phyloP scores from a whole-genome alignment of 2,329 filamentous ascomycete species.

The Talaromyces sp. region DNA sequence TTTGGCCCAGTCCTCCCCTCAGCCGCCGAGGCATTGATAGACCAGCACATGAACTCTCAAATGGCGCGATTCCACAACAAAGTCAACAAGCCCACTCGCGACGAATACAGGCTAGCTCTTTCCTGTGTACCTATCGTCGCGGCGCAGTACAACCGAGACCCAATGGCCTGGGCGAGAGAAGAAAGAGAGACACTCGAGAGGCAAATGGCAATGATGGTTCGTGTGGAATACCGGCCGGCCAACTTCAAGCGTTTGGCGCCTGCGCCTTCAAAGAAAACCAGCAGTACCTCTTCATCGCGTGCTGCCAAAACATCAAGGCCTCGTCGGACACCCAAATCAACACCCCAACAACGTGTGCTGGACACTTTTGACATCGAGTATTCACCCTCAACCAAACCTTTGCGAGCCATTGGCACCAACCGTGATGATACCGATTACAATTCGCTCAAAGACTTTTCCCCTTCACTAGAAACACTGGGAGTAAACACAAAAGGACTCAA shows the following conservation, averaged over 20 bases:
- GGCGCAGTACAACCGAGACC: slow-evolving; percentile 43
- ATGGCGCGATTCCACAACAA: slow-evolving; percentile 42
- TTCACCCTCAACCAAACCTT: slow-evolving; percentile 40
- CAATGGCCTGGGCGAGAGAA: slow-evolving; percentile 41
- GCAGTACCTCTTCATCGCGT: slow-evolving; percentile 26
- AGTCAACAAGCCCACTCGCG: slow-evolving; percentile 41
- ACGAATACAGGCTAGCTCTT: slow-evolving; percentile 43
- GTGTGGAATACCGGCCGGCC: slow-evolving; percentile 27
- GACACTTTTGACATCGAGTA: slow-evolving; percentile 37
- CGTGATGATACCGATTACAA: slow-evolving; percentile 80
- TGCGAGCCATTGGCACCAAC: slow-evolving; percentile 53
- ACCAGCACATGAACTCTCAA: slow-evolving; percentile 42
- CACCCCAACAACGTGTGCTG: slow-evolving; percentile 38
- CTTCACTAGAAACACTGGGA: slow-evolving; percentile 63
- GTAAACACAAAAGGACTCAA: slow-evolving; percentile 67
- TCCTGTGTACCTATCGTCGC: slow-evolving; percentile 44
- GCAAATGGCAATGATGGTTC: slow-evolving; percentile 41
- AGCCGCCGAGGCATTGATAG: slow-evolving; percentile 38
- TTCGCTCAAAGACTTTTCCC: slow-evolving; percentile 67
- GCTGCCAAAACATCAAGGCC: slow-evolving; percentile 32
- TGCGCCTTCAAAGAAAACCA: slow-evolving; percentile 31
- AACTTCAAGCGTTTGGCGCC: slow-evolving; percentile 42
- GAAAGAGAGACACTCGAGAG: slow-evolving; percentile 42
- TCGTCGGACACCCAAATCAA: slow-evolving; percentile 41
- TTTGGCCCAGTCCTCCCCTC: slow-evolving; percentile 37